Conservation (phyloP, 805 yeast species). For the Spathaspora girioi region DNA sequence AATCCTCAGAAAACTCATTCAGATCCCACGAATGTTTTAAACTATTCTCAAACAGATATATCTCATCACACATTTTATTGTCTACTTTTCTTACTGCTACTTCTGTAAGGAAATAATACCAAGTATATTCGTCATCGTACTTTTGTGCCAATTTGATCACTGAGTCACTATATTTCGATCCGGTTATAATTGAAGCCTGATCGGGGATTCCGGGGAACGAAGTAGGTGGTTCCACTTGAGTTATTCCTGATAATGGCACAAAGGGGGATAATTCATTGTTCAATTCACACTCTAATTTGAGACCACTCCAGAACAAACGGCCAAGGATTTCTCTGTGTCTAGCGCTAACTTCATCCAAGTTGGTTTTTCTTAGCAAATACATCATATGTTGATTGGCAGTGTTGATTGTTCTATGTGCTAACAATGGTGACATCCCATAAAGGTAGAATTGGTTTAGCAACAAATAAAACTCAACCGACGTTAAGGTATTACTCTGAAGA, state of each 20-base stretch:
- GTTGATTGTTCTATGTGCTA: constrained; percentile 21
- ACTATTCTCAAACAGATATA: constrained; percentile 16
- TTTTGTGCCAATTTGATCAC: constrained; percentile 21
- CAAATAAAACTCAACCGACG: constrained; percentile 16
- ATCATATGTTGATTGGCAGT: constrained; percentile 27
- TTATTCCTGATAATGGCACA: constrained; percentile 30
- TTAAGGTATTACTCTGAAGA: constrained; percentile 12
- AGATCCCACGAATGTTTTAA: constrained; percentile 20
- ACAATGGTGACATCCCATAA: constrained; percentile 21
- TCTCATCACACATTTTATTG: constrained; percentile 31
- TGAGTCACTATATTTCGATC: constrained; percentile 18
- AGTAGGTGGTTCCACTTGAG: constrained; percentile 26
- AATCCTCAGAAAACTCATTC: constrained; percentile 15
- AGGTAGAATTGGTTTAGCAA: constrained; percentile 26
- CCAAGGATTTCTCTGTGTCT: constrained; percentile 19
- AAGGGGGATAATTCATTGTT: constrained; percentile 31
- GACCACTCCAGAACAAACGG: constrained; percentile 33
- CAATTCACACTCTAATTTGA: constrained; percentile 35
- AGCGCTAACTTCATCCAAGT: constrained; percentile 3
- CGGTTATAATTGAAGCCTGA: constrained; percentile 12
- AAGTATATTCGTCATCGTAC: constrained; percentile 25
- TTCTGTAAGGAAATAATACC: constrained; percentile 39
- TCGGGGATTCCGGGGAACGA: constrained; percentile 30
- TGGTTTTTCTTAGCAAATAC: constrained; percentile 22
- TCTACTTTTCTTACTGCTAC: constrained; percentile 38